These are phyloP conservation scores for Ophiosphaerella korrae DNA, from an alignment of 2,329 filamentous ascomycete species.

Conservation along the genomic window DNA sequence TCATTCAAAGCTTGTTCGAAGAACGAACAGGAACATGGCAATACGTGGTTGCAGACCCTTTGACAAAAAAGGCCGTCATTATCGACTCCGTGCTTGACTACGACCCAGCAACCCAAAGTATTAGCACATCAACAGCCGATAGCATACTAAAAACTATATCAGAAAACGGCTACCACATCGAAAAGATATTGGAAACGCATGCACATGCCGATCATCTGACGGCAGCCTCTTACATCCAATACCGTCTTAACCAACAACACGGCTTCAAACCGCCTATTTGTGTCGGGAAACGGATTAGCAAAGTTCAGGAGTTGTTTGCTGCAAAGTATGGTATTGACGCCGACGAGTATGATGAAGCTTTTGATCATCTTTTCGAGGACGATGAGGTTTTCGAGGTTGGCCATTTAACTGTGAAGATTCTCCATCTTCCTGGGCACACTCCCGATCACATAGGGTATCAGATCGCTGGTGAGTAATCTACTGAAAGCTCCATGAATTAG, in stretches of 20 bases:
- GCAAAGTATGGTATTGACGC: conserved; percentile 54
- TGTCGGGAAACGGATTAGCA: conserved; percentile 61
- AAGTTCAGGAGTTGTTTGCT: conserved; percentile 59
- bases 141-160: conserved; percentile 52
- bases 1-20: conserved; percentile 43
- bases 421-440: conserved; percentile 66
- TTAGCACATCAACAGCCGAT: conserved; percentile 62
- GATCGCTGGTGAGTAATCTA: conserved; percentile 49
- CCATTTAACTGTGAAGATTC: conserved; percentile 49
- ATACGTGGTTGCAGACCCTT: conserved; percentile 63
- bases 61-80: conserved; percentile 57
- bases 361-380: conserved; percentile 61
- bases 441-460: conserved; percentile 65
- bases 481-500: background rate
- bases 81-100: conserved; percentile 69
- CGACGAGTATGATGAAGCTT: conserved; percentile 53
- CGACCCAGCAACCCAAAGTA: conserved; percentile 50
- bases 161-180: conserved; percentile 55
- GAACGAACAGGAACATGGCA: conserved; percentile 61
- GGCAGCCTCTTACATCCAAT: conserved; percentile 63
- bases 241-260: conserved; percentile 41
- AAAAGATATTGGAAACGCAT: conserved; percentile 66
- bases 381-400: conserved; percentile 61
- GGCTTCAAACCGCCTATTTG: conserved; percentile 52
- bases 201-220: conserved; percentile 66